Evolutionary conservation across 2,329 filamentous ascomycete species (phyloP).

Genomic region (Neonectria hederae): DNA sequence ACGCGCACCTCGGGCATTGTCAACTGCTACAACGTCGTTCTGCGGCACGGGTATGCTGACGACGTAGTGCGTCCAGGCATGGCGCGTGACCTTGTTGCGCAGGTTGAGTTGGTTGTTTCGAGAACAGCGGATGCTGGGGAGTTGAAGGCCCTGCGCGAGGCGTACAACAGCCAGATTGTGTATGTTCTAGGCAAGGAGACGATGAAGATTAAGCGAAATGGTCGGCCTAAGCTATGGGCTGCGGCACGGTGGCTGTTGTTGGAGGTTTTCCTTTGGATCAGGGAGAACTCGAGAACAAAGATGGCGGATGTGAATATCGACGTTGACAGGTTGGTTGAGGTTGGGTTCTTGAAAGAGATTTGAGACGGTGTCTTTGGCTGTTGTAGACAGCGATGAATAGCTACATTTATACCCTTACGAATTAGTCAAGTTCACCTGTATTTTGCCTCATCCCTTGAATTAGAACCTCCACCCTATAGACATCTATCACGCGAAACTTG

Average conservation of each 20-base stretch:
- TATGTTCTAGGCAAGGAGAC: slow-evolving; percentile 69
- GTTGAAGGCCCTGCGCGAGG: slow-evolving; percentile 42
- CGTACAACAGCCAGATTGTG: slow-evolving; percentile 54
- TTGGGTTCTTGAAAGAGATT: slow-evolving; percentile 74
- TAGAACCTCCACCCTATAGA: too few species aligned
- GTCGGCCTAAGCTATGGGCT: slow-evolving; percentile 43
- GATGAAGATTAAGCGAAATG: slow-evolving; percentile 55
- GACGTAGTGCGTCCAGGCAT: slow-evolving; percentile 59
- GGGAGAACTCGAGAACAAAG: slow-evolving; percentile 71
- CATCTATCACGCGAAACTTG: too few species aligned
- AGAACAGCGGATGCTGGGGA: slow-evolving; percentile 57
- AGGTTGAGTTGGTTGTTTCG: slow-evolving; percentile 52
- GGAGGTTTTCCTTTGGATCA: slow-evolving; percentile 66
- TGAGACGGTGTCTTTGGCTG: slow-evolving; percentile 38
- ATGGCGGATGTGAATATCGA: slow-evolving; percentile 62
- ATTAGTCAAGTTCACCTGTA: not conserved
- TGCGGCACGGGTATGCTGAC: slow-evolving; percentile 77
- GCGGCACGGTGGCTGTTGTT: slow-evolving; percentile 57
- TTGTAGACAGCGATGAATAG: not conserved
- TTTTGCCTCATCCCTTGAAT: too few species aligned
- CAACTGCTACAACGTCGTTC: slow-evolving; percentile 71
- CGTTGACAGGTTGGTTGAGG: slow-evolving; percentile 68
- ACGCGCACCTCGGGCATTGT: slow-evolving; percentile 54
- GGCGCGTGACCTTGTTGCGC: slow-evolving; percentile 58
- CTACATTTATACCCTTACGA: not conserved